phyloP scores from a whole-genome alignment of 1,284 basidiomycete species.

The Microbotryum intermedium region DNA sequence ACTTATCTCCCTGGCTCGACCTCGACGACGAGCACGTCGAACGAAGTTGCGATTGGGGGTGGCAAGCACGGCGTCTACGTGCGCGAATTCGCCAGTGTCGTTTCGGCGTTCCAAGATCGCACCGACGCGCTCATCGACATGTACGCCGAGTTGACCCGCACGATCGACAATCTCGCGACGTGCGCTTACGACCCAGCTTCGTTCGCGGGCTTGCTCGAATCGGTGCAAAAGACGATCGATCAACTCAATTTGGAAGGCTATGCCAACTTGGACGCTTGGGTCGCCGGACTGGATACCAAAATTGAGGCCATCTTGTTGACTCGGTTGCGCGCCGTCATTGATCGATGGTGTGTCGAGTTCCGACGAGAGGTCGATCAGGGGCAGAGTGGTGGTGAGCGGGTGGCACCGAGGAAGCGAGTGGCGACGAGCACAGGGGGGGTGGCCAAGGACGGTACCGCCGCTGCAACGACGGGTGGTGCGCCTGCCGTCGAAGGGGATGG shows the following conservation, averaged over 20 bases:
- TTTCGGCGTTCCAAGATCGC: slow-evolving; percentile 79
- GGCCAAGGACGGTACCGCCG: slow-evolving; percentile 47
- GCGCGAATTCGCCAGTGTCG: slow-evolving; percentile 84
- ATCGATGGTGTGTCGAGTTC: slow-evolving; percentile 82
- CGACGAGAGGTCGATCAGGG: slow-evolving; percentile 32
- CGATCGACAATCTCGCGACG: slow-evolving; percentile 75
- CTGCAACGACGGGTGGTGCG: neutral
- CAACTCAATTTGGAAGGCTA: slow-evolving; percentile 91
- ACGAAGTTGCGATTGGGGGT: slow-evolving; percentile 42
- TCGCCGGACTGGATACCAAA: slow-evolving; percentile 72
- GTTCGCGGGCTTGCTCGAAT: slow-evolving; percentile 66
- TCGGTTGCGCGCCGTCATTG: slow-evolving; percentile 68
- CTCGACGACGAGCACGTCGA: slow-evolving; percentile 44
- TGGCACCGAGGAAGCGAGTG: slow-evolving; percentile 50
- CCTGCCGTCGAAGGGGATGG: slow-evolving; percentile 38
- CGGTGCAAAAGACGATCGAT: slow-evolving; percentile 89
- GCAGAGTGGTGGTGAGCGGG: slow-evolving; percentile 46
- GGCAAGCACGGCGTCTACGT: slow-evolving; percentile 87
- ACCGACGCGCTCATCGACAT: slow-evolving; percentile 86
- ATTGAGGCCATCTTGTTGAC: slow-evolving; percentile 76
- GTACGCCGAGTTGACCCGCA: slow-evolving; percentile 72
- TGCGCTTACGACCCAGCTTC: slow-evolving; percentile 77
- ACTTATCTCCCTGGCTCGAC: slow-evolving; percentile 30
- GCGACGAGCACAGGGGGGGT: slow-evolving; percentile 59
- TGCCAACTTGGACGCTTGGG: slow-evolving; percentile 96